A percentile compares a stretch with the other conserved stretches of the same genome.
Conservation (phyloP, 2,329 filamentous ascomycete species). For the Bipolaris oryzae region DNA sequence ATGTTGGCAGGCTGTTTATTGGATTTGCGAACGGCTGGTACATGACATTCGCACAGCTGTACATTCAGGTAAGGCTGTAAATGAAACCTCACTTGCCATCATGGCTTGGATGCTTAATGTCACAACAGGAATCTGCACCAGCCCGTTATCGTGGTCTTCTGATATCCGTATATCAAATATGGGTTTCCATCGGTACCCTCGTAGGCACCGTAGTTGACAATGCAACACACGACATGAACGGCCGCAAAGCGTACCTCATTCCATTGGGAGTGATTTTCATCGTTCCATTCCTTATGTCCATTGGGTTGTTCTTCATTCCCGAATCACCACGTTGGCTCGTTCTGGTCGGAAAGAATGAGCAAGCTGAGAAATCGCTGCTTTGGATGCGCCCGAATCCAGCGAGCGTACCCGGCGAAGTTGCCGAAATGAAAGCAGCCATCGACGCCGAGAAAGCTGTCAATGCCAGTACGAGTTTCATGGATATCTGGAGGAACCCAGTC, state of each 20-base stretch:
- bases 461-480: slow-evolving; percentile 56
- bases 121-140: slow-evolving; percentile 52
- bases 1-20: slow-evolving; percentile 62
- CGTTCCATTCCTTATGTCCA: slow-evolving; percentile 55
- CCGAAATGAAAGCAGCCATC: slow-evolving; percentile 37
- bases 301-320: slow-evolving; percentile 47
- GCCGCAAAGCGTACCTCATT: slow-evolving; percentile 49
- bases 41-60: slow-evolving; percentile 62
- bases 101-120: neutral
- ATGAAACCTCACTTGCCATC: neutral
- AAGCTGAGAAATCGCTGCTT: slow-evolving; percentile 28
- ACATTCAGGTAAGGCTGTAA: slow-evolving; percentile 50
- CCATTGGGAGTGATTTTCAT: slow-evolving; percentile 62
- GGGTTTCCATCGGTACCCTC: slow-evolving; percentile 52
- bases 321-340: slow-evolving; percentile 55
- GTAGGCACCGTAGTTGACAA: slow-evolving; percentile 60
- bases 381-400: slow-evolving; percentile 38
- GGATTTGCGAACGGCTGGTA: slow-evolving; percentile 59
- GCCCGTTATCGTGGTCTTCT: slow-evolving; percentile 59
- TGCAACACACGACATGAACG: slow-evolving; percentile 43
- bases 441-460: slow-evolving; percentile 53
- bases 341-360: slow-evolving; percentile 24
- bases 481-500: slow-evolving; percentile 59
- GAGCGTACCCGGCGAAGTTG: slow-evolving; percentile 29
- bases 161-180: slow-evolving; percentile 57